phyloP scores from a whole-genome alignment of 2,329 filamentous ascomycete species.

The Exophiala viscosa region DNA sequence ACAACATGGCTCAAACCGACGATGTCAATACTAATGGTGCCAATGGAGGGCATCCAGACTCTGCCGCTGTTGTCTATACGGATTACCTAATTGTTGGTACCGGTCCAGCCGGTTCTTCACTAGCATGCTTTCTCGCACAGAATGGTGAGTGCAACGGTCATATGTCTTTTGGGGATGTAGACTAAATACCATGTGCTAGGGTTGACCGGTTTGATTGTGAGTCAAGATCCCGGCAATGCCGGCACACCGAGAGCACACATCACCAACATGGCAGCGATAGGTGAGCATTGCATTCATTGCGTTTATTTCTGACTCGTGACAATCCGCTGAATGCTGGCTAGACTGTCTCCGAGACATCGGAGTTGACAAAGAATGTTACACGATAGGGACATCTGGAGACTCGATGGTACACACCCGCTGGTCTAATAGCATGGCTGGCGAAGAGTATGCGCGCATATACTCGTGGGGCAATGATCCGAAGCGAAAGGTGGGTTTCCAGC shows the following conservation, averaged over 20 bases:
- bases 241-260: slow-evolving; percentile 21
- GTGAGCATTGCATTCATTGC: slow-evolving; percentile 2
- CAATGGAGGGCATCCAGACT: not conserved
- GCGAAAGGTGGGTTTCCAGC: slow-evolving; percentile 33
- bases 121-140: slow-evolving; percentile 13
- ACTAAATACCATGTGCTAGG: slow-evolving; percentile 5
- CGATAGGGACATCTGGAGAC: slow-evolving; percentile 32
- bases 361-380: slow-evolving; percentile 36
- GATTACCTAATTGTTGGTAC: slow-evolving; percentile 37
- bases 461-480: slow-evolving; percentile 42
- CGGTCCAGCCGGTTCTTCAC: slow-evolving; percentile 52
- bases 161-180: not conserved
- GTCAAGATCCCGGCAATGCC: slow-evolving; percentile 13
- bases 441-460: slow-evolving; percentile 42
- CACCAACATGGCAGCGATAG: slow-evolving; percentile 11
- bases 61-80: slow-evolving; percentile 4
- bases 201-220: slow-evolving; percentile 12
- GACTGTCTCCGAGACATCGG: slow-evolving; percentile 36
- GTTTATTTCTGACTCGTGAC: not conserved
- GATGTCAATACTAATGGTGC: not conserved
- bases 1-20: slow-evolving; percentile 5
- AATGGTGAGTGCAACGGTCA: slow-evolving; percentile 37
- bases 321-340: not conserved
- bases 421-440: slow-evolving; percentile 43
- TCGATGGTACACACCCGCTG: slow-evolving; percentile 41